Base-by-base conservation (phyloP, 345 rosid genomes). In the Citrus sp. region DNA sequence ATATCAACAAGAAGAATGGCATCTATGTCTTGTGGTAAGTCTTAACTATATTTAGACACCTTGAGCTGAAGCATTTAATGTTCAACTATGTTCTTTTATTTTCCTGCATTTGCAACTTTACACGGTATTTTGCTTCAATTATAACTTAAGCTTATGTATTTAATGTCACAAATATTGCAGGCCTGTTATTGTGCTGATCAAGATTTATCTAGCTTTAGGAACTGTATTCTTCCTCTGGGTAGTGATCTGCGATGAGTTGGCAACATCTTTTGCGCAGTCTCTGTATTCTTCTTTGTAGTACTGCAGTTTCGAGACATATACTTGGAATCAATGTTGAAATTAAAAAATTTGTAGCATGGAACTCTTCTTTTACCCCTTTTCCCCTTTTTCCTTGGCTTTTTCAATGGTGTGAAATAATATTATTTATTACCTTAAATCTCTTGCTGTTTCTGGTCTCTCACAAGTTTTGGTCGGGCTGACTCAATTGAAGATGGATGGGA, bases 401-500 rank as follows among this genome's bases (percentile, higher is more conserved):
- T 37, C 37, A 19, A 32, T 13, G 49, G 21, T 16, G 68, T 27
- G 18, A 12, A 46, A 3, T 46, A 12, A 13, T 13, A 46, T 34
- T 13, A 46, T 34, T 6, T 70, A 13, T 69, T 38, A 4, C 75
- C 80, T 82, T 78, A 65, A 71, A 83, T 75, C 77, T 30, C 46
- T 86, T 54, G 77, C 68, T 80, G 83, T 77, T 80, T 83, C 80
- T 79, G 85, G 76, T 54, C 81, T 78, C 24, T 68, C 51, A 16
- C 76, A 83, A 75, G 70, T 79, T 21, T 18, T 77, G 85, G 51
- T 86, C 82, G 1, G 89, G 92, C 55, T 82, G 90, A 85, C 90
- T 82, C 72, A 89, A 80, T 80, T 86, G 93, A 40, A 87, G 91
- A 81, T 81, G 84, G 74, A 86, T 70, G 12, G 87, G 89, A 25